Base-by-base conservation (phyloP, 129 eudicot species). In the Centaurea solstitialis region DNA sequence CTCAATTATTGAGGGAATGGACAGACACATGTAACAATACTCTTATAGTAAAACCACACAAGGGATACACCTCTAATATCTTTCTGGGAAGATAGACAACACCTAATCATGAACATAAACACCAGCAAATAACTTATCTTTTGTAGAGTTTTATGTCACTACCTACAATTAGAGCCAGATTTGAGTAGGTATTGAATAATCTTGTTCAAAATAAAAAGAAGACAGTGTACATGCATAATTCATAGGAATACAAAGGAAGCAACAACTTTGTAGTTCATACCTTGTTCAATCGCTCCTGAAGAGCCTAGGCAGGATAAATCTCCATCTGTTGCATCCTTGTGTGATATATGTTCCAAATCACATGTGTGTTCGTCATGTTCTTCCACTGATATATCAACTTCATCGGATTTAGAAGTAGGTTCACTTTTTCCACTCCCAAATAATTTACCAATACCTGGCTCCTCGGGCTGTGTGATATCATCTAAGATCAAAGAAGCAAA, bases 391-490 rank as follows among this genome's bases (percentile, higher is more conserved):
- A 5, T 75, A 73, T 85, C 86, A 77, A 38, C 77, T 68, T 85
- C 85, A 72, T 82, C 39, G 73, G 85, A 84, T 53, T 41, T 66
- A 72, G 81, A n/a, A 72, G 47, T 73, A 70, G 83, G 33, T 33
- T 45, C 88, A 38, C 67, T 76, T 53, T 80, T 77, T 37, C 61
- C 70, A 81, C 70, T 70, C 26, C 45, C 84, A 76, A 68, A 64
- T 5, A 85, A 35, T 79, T 78, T 70, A 47, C 13, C 39, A 24
- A 65, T 67, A 75, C 65, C 30, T 28, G 39, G 81, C 80, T 88
- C 94, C 68, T 86, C 88, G 12, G 86, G 84, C 70, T 82, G 95
- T 13, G 97, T 90, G 71, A 91, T 91, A 80, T 91, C 97, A 87
- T 94, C 98, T 94, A 87, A 21, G 22, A 91, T 83, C 79, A 88